phyloP scores from a whole-genome alignment of 2,329 filamentous ascomycete species.

The Nigrospora osmanthi region DNA sequence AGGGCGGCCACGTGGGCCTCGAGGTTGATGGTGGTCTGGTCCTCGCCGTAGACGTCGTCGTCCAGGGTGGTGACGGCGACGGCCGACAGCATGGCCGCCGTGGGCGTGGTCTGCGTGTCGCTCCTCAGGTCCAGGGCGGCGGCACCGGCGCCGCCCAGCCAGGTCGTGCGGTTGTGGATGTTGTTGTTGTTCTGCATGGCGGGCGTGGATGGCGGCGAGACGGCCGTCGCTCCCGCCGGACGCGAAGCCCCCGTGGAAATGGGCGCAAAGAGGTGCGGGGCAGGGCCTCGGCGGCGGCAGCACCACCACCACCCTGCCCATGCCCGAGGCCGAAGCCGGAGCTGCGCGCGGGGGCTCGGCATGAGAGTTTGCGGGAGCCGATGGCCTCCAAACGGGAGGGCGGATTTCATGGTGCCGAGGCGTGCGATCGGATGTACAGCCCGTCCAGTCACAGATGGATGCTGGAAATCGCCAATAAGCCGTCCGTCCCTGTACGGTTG shows the following conservation, averaged over 20 bases:
- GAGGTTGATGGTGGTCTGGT: constrained; percentile 59
- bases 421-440: too few species aligned
- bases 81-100: constrained; percentile 61
- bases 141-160: constrained; percentile 20
- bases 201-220: not conserved
- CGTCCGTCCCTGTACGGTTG: too few species aligned
- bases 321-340: too few species aligned
- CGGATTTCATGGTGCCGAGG: too few species aligned
- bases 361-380: not conserved
- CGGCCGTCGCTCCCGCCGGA: not conserved
- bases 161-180: too few species aligned
- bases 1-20: constrained; percentile 59
- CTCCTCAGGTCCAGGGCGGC: constrained; percentile 29
- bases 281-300: too few species aligned
- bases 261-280: too few species aligned
- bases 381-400: too few species aligned
- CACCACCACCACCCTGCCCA: too few species aligned
- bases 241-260: too few species aligned
- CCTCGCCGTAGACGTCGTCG: constrained; percentile 72
- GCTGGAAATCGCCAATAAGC: too few species aligned
- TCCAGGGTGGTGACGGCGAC: constrained; percentile 61
- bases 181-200: not conserved
- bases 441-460: too few species aligned
- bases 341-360: not conserved
- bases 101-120: constrained; percentile 65